phyloP scores from a whole-genome alignment of 2,329 filamentous ascomycete species.

The Colletotrichum brevisporum region DNA sequence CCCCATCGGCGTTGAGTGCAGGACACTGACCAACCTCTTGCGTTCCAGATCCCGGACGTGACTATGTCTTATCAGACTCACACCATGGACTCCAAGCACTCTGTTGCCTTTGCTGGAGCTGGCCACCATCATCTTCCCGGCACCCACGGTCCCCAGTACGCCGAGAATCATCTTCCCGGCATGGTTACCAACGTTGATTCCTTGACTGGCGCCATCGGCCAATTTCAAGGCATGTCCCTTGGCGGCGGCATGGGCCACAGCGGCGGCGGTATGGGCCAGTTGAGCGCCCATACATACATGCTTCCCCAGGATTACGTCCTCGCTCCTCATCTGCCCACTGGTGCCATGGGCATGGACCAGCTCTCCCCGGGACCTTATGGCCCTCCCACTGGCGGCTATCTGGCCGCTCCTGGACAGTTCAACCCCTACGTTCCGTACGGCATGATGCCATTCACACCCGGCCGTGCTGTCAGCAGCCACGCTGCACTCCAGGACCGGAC shows the following conservation, averaged over 20 bases:
- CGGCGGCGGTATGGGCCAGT: slow-evolving; percentile 38
- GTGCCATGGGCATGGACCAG: slow-evolving; percentile 52
- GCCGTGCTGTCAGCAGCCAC: slow-evolving; percentile 52
- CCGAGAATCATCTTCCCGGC: slow-evolving; percentile 38
- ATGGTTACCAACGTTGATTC: slow-evolving; percentile 35
- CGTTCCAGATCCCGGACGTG: slow-evolving; percentile 29
- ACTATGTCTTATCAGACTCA: slow-evolving; percentile 54
- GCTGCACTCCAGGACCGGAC: slow-evolving; percentile 60
- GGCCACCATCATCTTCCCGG: slow-evolving; percentile 21
- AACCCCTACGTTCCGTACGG: slow-evolving; percentile 52
- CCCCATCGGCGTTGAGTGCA: not conserved
- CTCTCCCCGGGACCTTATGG: slow-evolving; percentile 48
- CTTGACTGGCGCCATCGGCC: slow-evolving; percentile 32
- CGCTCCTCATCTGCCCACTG: slow-evolving; percentile 49
- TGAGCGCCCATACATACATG: slow-evolving; percentile 55
- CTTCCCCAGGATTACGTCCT: slow-evolving; percentile 55
- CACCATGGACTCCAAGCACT: slow-evolving; percentile 54
- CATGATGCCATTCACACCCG: slow-evolving; percentile 67
- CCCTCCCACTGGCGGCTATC: slow-evolving; percentile 53
- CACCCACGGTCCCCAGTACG: slow-evolving; percentile 33
- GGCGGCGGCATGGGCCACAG: slow-evolving; percentile 51
- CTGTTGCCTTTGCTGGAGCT: slow-evolving; percentile 44
- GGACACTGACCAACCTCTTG: not conserved
- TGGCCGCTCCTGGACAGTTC: slow-evolving; percentile 51
- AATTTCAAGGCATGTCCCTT: slow-evolving; percentile 51